A percentile compares a stretch with the other conserved stretches of the same genome.
These are phyloP conservation scores for Cephalotrichum gorgonifer DNA, from an alignment of 2,329 filamentous ascomycete genomes.

Conservation along the genomic window DNA sequence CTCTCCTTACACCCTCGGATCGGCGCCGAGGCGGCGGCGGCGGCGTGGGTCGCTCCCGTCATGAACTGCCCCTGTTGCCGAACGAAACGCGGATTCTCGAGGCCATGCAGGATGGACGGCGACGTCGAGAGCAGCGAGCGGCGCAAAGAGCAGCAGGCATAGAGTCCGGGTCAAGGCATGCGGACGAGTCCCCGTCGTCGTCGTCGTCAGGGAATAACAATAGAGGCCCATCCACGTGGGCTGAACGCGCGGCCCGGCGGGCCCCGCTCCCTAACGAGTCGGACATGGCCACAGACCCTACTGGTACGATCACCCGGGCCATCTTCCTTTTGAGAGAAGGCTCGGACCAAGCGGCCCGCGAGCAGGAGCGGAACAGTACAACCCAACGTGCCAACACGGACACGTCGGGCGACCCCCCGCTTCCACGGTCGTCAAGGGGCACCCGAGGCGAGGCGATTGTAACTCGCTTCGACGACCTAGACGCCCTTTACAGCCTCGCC, in stretches of 20 bases:
- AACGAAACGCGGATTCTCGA: conserved; percentile 48
- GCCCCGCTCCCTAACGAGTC: background rate
- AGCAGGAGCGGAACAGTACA: conserved; percentile 21
- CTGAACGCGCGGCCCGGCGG: conserved; percentile 1
- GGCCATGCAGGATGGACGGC: conserved; percentile 42
- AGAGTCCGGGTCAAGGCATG: background rate
- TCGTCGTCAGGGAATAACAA: background rate
- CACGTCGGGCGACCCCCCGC: background rate
- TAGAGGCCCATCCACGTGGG: background rate
- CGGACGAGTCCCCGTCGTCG: background rate
- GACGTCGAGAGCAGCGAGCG: conserved; percentile 30
- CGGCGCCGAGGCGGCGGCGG: conserved; percentile 6
- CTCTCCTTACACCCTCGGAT: conserved; percentile 8
- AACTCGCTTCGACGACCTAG: conserved; percentile 26
- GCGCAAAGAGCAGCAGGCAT: background rate
- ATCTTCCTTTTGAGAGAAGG: conserved; percentile 27
- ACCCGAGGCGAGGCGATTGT: background rate
- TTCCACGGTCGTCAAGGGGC: background rate
- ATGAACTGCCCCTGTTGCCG: conserved; percentile 37
- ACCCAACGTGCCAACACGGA: conserved; percentile 14
- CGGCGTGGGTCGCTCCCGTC: conserved; percentile 1
- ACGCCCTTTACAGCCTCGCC: conserved; percentile 28
- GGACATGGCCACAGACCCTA: conserved; percentile 11
- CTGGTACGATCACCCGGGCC: conserved; percentile 20
- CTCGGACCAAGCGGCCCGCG: conserved; percentile 23